phyloP scores from a whole-genome alignment of 192 early-diverging fungal genomes.

The Coemansia sp. region DNA sequence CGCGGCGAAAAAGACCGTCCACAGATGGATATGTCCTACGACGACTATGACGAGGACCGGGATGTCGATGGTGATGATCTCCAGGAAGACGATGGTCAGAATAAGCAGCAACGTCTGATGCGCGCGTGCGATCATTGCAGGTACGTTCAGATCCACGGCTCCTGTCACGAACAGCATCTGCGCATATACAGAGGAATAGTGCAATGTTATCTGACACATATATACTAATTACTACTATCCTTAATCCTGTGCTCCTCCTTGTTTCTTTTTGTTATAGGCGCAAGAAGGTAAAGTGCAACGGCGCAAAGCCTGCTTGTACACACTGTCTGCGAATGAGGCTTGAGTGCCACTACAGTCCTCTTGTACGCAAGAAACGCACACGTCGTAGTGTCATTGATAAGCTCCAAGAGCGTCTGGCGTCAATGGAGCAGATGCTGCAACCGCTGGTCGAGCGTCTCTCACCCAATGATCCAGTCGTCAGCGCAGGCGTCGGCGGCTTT shows the following conservation, averaged over 20 bases:
- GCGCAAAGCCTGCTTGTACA: slow-evolving; percentile 50
- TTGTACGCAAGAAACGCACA: slow-evolving; percentile 54
- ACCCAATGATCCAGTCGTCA: slow-evolving; percentile 49
- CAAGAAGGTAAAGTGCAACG: slow-evolving; percentile 57
- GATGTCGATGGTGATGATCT: slow-evolving; percentile 20
- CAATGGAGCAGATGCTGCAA: slow-evolving; percentile 57
- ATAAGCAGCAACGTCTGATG: slow-evolving; percentile 47
- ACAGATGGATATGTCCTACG: slow-evolving; percentile 11
- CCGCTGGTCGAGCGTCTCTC: slow-evolving; percentile 53
- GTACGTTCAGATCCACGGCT: slow-evolving; percentile 5
- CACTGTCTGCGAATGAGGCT: slow-evolving; percentile 55
- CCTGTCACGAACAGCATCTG: background rate
- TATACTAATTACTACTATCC: background rate
- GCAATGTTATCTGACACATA: background rate
- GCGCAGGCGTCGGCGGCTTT: slow-evolving; percentile 21
- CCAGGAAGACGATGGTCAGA: slow-evolving; percentile 17
- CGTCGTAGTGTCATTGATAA: slow-evolving; percentile 55
- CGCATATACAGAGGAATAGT: background rate
- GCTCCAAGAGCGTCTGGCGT: slow-evolving; percentile 49
- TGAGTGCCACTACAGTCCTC: slow-evolving; percentile 54
- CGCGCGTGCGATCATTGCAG: slow-evolving; percentile 55
- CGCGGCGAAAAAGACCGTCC: slow-evolving; percentile 3
- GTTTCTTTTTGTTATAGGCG: slow-evolving; percentile 18
- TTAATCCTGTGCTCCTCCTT: background rate
- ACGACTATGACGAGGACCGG: slow-evolving; percentile 15